A percentile compares a stretch with the other conserved stretches of the same genome.
These are phyloP conservation scores for Termitomyces heimii DNA, from an alignment of 768 basidiomycete genomes.

Conservation along the genomic window DNA sequence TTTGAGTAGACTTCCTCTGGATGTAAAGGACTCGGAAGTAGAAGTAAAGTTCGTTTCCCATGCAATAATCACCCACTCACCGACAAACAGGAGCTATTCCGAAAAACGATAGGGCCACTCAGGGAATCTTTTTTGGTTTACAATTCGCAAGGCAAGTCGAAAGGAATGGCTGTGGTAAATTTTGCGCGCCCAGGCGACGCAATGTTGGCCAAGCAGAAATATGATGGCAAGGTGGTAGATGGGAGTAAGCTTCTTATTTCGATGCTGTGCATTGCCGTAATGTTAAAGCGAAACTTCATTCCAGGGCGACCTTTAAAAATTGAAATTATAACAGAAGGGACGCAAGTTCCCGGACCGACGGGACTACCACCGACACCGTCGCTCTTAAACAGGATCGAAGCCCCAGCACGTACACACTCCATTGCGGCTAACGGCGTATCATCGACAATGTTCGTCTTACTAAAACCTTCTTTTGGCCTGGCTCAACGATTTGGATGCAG, in stretches of 20 bases:
- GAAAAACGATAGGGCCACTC: constrained; percentile 70
- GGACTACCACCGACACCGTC: constrained; percentile 16
- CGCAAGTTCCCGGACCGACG: constrained; percentile 13
- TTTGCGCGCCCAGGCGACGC: constrained; percentile 67
- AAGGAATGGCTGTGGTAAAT: constrained; percentile 73
- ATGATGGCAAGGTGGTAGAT: constrained; percentile 74
- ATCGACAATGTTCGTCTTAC: constrained; percentile 13
- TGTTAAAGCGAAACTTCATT: background rate
- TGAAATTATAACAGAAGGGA: constrained; percentile 51
- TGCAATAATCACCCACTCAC: background rate
- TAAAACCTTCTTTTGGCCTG: background rate
- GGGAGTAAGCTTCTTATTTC: constrained; percentile 34
- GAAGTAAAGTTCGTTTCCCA: constrained; percentile 38
- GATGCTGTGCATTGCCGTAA: background rate
- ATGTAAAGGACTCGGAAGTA: constrained; percentile 64
- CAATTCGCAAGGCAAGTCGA: constrained; percentile 70
- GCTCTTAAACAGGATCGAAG: constrained; percentile 24
- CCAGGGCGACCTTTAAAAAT: constrained; percentile 64
- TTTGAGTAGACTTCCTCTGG: constrained; percentile 57
- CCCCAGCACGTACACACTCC: background rate
- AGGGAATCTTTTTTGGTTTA: constrained; percentile 67
- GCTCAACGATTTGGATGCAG: background rate
- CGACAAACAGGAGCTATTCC: constrained; percentile 57
- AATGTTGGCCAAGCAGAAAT: constrained; percentile 55
- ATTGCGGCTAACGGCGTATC: constrained; percentile 8